Conservation (phyloP, 31 red algal species). For the Asparagopsis taxiformis region DNA sequence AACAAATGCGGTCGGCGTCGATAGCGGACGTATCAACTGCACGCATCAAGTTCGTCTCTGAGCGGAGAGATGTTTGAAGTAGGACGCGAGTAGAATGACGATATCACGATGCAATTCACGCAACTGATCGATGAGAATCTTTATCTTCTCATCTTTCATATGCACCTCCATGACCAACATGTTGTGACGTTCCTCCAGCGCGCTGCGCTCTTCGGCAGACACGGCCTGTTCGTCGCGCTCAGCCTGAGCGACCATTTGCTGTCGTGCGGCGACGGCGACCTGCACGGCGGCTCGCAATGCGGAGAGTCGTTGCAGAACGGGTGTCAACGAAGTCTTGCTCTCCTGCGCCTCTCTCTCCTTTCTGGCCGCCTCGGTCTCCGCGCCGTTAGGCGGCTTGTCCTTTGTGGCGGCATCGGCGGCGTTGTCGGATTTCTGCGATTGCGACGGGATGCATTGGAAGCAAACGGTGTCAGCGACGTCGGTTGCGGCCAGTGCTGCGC, state of each 20-base stretch:
- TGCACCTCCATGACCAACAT: constrained; percentile 16
- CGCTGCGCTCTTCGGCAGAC: neutral
- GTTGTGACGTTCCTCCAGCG: constrained; percentile 8
- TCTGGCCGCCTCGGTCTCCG: neutral
- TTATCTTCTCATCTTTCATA: constrained; percentile 44
- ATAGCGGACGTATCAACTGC: too few species aligned
- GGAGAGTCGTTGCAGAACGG: constrained; percentile 15
- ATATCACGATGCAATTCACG: constrained; percentile 52
- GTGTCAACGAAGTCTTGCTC: neutral
- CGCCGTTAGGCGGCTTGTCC: too few species aligned
- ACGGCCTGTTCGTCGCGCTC: constrained; percentile 14
- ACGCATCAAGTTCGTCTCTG: neutral
- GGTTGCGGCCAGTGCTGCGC: neutral
- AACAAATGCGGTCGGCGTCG: too few species aligned
- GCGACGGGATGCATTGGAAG: too few species aligned
- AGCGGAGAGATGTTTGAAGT: constrained; percentile 4
- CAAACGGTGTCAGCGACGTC: neutral
- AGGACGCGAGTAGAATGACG: constrained; percentile 20
- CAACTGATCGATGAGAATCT: constrained; percentile 50
- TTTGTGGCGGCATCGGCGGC: too few species aligned
- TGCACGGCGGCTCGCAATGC: constrained; percentile 17
- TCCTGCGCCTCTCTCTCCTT: neutral
- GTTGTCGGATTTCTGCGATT: too few species aligned
- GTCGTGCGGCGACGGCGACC: constrained; percentile 3
- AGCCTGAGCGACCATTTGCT: constrained; percentile 6